Evolutionary conservation across 352 stramenopile species (phyloP), one percentile per base, ranked within the genome.

Genomic region (Chrysophaeum taylorii): DNA sequence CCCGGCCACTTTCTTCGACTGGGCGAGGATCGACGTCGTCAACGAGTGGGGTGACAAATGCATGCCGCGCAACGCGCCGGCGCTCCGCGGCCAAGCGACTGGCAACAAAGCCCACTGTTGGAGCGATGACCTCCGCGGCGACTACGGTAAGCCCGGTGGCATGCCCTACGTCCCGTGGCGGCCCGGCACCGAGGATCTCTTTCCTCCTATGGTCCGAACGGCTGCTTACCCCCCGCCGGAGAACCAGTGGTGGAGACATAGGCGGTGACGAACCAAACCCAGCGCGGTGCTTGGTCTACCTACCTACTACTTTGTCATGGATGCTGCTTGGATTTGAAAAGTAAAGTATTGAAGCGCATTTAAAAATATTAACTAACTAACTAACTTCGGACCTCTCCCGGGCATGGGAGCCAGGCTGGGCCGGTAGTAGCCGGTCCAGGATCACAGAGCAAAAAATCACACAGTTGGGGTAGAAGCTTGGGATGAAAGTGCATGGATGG

Each of bases 41-140:
- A 66, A 66, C 36, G 57, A 66, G 57, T 66, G 57, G 57, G 57
- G 57, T 36, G 57, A 66, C 31, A 66, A 66, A 7, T 66, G 57
- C 57, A 12, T 12, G 21, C 41, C 41, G 14, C 12, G 21, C 21
- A 48, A 12, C 41, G 21, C 12, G 21, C 14, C 41, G 12, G 39
- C 39, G 39, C 5, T 31, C n/a, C 21, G 2, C 7, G 52, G 25
- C 33, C 14, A 39, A 25, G n/a, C n/a, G n/a, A n/a, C n/a, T n/a
- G 4, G 27, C 27, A 25, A 33, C 27, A 7, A n/a, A 15, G 15
- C 1, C 14, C 27, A 7, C 35, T 66, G 57, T 36, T 66, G 1
- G 1, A 37, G 33, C 18, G 5, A 1, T 18, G 14, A 16, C 15
- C 57, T 66, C 12, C 7, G 23, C 33, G 12, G 33, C 12, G 33